Base-by-base conservation (phyloP, 2,329 filamentous ascomycete species). In the Diaporthe ilicicola region DNA sequence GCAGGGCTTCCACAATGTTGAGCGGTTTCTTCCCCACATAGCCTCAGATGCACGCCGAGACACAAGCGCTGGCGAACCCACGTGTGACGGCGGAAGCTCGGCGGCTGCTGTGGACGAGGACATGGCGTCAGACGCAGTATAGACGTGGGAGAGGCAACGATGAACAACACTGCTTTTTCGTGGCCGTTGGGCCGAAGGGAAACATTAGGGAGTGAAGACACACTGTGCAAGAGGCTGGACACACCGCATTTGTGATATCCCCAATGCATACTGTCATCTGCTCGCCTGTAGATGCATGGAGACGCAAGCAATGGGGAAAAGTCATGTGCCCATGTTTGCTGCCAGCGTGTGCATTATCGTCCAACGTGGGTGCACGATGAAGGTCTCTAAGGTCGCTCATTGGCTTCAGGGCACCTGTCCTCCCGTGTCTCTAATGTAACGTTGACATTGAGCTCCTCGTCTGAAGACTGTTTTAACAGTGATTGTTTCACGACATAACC, bases 271-370 rank as follows among this genome's bases (percentile, higher is more conserved):
- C 44, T 42, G 59, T 17, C 48, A 34, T 34, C 39, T 46, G 51
- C 46, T 51, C 7, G 29, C 17, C 27, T 8, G 24, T 27, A 39
- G 34, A 19, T 44, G 48, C 50, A 19, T 37, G 22, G 32, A 42
- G 50, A 42, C 29, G 48, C 39, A 70, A 50, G 39, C 8, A 24
- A 32, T 27, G 39, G 22, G 22, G 27, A 48, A 8, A 66, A n/a
- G 39, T 70, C 59, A 56, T 42, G 59, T 70, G 68, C 48, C 19
- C 50, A 64, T 34, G 48, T 54, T 70, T 70, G 59, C 50, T 66
- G 59, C 44, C 29, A 50, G 37, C 37, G 34, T 42, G 32, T 42
- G 32, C 29, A 39, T 50, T 34, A 9, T 34, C 32, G 24, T 48
- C 37, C 17, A 64, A 48, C 59, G 39, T 48, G 42, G 32, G 50